phyloP scores from a whole-genome alignment of 176 grass and related monocot species.

The Microstegium vimineum region DNA sequence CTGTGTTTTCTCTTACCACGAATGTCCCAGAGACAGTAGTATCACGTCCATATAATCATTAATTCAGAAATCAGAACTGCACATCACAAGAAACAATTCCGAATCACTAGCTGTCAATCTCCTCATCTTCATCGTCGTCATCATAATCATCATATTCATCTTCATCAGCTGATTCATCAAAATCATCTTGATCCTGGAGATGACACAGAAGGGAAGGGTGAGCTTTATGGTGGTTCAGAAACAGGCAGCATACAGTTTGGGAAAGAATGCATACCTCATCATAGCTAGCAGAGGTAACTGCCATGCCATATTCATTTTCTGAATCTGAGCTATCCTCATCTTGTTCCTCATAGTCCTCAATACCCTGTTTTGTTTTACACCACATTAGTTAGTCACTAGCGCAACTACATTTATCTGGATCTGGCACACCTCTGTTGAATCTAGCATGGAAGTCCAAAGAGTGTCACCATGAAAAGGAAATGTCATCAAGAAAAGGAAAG shows the following conservation, averaged over 20 bases:
- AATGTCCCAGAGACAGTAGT: background rate
- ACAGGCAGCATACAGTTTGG: background rate
- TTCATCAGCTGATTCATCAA: conserved; percentile 59
- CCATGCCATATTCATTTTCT: conserved; percentile 18
- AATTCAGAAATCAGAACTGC: conserved; percentile 11
- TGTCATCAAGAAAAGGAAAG: background rate
- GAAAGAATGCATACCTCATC: conserved; percentile 35
- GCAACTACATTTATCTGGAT: background rate
- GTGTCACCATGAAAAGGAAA: no score
- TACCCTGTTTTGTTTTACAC: conserved; percentile 56
- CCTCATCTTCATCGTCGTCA: conserved; percentile 9
- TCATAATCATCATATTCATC: conserved; percentile 16
- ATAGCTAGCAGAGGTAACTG: conserved; percentile 3
- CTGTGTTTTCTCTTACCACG: conserved; percentile 4
- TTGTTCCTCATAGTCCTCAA: conserved; percentile 51
- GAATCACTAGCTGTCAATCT: conserved; percentile 17
- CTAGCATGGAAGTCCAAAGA: background rate
- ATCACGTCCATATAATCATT: background rate
- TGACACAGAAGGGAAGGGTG: background rate
- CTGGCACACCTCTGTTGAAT: background rate
- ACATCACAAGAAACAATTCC: conserved; percentile 12
- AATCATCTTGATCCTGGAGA: conserved; percentile 47
- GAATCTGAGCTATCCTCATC: conserved; percentile 44
- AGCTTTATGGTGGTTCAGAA: conserved; percentile 11
- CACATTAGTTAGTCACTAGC: background rate